These are phyloP conservation scores for Botryosphaeria dothidea DNA, from an alignment of 2,329 filamentous ascomycete species.

Conservation along the genomic window DNA sequence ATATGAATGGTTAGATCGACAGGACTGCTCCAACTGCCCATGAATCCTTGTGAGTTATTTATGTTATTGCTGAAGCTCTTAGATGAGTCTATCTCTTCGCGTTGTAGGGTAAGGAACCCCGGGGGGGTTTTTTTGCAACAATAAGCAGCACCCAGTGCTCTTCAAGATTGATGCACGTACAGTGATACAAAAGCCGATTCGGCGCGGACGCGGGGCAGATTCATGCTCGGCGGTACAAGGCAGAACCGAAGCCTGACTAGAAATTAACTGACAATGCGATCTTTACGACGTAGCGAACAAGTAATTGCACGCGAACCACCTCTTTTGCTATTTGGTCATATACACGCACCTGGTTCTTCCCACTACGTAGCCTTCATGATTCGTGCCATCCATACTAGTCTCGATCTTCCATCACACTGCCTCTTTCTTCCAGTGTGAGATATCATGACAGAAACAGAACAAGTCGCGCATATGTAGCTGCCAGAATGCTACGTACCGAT, in stretches of 20 bases:
- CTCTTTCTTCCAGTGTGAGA: neutral
- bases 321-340: conserved; percentile 4
- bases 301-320: neutral
- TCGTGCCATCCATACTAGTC: conserved; percentile 10
- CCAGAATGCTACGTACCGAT: conserved; percentile 7
- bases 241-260: neutral
- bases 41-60: no score
- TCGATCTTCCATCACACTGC: neutral
- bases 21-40: no score
- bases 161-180: no score
- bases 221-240: neutral
- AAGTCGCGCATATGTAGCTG: conserved; percentile 12
- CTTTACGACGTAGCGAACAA: neutral
- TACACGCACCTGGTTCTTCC: neutral
- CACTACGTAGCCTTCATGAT: neutral
- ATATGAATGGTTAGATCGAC: no score
- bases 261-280: neutral
- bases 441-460: conserved; percentile 2
- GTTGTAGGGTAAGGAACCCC: no score
- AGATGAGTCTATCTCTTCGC: no score
- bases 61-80: no score
- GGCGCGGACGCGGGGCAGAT: no score
- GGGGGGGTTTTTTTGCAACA: no score
- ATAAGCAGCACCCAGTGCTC: no score
- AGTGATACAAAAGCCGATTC: no score